Evolutionary conservation across 495 filamentous ascomycete species (phyloP), one percentile per base, ranked within the genome.

Genomic region (Hypoxylon perforatum): DNA sequence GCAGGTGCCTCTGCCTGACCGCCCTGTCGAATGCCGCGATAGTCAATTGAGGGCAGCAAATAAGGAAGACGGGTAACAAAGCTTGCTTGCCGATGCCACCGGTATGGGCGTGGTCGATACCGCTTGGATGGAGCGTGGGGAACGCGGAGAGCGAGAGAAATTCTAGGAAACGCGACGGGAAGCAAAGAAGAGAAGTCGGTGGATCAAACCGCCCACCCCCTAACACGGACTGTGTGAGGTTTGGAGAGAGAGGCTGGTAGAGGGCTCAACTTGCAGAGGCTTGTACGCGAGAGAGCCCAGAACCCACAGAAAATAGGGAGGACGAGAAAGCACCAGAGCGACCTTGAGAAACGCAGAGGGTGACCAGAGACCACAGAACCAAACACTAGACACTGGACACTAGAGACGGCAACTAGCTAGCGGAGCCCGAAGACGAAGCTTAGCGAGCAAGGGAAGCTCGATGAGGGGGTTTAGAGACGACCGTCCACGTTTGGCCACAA

Each of bases 11-110:
- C 48, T 67, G 44, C 62, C 67, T 68, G 72, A 75, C 72, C 66
- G 70, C 72, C 72, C 72, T 66, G 56, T 70, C 38, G 53, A 70
- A 54, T 65, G 72, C 69, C 62, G 72, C 60, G 72, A 72, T 61
- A 61, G 66, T 65, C 67, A 74, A 74, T 70, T 61, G 72, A 74
- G 63, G 63, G 66, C 69, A 75, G 72, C 72, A 75, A 75, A 75
- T 75, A 59, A 70, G 72, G 72, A 60, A 51, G 48, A 55, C 57
- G 67, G 67, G 57, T 28, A 28, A 54, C 66, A 41, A 28, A 57
- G 66, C 61, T 74, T 73, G 70, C 63, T 57, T 65, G 55, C 72
- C 72, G 72, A 75, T 61, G 60, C 39, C 63, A 62, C 70, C 70
- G 70, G 50, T 63, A 61, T 69, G 66, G 63, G 69, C 56, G 63